Evolutionary conservation across 2,329 filamentous ascomycete genomes (phyloP), one percentile per base, ranked within the genome.

Genomic region (Clonostachys chloroleuca): DNA sequence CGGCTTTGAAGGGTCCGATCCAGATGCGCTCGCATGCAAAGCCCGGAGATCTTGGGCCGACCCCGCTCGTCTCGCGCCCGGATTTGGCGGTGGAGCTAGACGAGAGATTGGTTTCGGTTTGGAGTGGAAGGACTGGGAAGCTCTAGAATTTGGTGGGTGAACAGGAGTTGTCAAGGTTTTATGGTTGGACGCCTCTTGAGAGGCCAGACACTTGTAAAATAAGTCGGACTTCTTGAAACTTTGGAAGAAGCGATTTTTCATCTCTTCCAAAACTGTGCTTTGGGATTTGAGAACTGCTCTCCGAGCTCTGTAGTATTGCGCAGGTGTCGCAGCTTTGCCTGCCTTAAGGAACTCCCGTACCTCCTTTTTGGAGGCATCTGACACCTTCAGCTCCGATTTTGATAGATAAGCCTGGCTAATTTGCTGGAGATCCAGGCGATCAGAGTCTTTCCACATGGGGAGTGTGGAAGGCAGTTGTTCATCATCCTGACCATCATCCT

Each of bases 201-300:
- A 88, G 8, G 92, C 90, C 2, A 99, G 75, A 62, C 92, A 96
- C 64, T 99, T 99, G 73, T 94, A 97, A 63, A 91, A 99, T 1
- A 99, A 68, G 59, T 97, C 94, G 0, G 94, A 96, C 56, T 84
- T 88, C 60, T 92, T 95, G 72, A 99, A 99, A 17, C 81, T 82
- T 16, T 87, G 83, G 53, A 94, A 94, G 60, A 95, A 82, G 13
- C 79, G 81, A 18, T 83, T 81, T 58, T 91, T 86, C 81, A 99
- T 89, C 56, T 88, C 84, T 51, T 95, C 88, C 48, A 96, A 77
- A 0, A 92, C 87, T 3, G 82, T 78, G 16, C 89, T 92, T 62
- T 99, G 94, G 1, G 89, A 86, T 51, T 80, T 81, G 37, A 99
- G 65, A 20, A 99, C 86, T 34, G 90, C 87, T 35, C 86, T 84